These are phyloP conservation scores for Xylaria sp. DNA, from an alignment of 2,329 filamentous ascomycete species.

Conservation along the genomic window DNA sequence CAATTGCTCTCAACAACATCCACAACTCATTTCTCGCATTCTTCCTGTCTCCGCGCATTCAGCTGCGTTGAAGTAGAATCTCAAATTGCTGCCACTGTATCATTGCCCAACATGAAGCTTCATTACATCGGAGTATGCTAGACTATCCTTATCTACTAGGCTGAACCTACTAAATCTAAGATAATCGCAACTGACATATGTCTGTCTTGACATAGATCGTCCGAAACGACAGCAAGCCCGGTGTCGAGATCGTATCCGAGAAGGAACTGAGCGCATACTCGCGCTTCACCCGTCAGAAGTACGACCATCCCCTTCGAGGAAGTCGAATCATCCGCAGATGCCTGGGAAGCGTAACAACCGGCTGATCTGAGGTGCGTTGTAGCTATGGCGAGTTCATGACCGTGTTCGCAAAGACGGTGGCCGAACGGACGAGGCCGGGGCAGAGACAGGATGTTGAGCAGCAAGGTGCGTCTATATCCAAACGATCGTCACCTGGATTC, in stretches of 20 bases:
- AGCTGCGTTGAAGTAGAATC: not conserved
- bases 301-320: constrained; percentile 39
- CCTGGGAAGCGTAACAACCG: constrained; percentile 4
- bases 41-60: not conserved
- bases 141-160: constrained; percentile 44
- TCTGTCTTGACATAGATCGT: constrained; percentile 68
- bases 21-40: constrained; percentile 7
- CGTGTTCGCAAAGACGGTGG: constrained; percentile 86
- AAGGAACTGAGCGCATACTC: constrained; percentile 82
- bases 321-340: not conserved
- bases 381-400: constrained; percentile 76
- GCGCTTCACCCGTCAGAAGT: constrained; percentile 80
- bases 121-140: constrained; percentile 83
- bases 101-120: constrained; percentile 76
- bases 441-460: constrained; percentile 88
- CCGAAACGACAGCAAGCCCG: constrained; percentile 80
- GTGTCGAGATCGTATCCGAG: constrained; percentile 79
- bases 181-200: constrained; percentile 29
- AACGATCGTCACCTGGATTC: constrained; percentile 5
- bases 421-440: constrained; percentile 83
- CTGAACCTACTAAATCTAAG: constrained; percentile 25
- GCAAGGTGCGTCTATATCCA: constrained; percentile 63
- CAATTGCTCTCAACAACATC: constrained; percentile 5
- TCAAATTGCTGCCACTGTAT: constrained; percentile 1
- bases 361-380: constrained; percentile 35